Evolutionary conservation across 805 yeast species (phyloP), one percentile per base, ranked within the genome.

Genomic region (Myxozyma sirexii): DNA sequence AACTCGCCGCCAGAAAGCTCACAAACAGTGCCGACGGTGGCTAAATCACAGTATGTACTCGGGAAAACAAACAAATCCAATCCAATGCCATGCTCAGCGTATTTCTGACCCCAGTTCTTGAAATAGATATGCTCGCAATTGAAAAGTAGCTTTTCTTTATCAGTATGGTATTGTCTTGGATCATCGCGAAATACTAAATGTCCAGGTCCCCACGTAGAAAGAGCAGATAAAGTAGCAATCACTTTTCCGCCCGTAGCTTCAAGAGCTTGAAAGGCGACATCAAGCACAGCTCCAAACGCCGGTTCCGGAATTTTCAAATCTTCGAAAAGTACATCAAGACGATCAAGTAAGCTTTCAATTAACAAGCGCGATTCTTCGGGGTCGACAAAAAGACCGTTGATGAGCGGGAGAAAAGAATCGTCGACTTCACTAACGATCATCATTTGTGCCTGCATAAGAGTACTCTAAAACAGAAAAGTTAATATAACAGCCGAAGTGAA

Each of bases 151-250:
- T 82, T 82, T 49, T 80, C 82, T 6, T 75, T 76, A 31, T 74
- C 75, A 29, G 77, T 76, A 26, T 63, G 61, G 44, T 64, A 65
- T 27, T 53, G 53, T 23, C 64, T 46, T n/a, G 73, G 68, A 15
- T 66, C 72, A 13, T 73, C 77, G 7, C 78, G 67, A 46, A 68
- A 60, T 10, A 63, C 65, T 3, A 76, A 77, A 8, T 80, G 77
- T 3, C 97, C 97, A 0, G 90, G 86, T 0, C 96, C 97, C 80
- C 84, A 80, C 0, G 89, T 80, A 5, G 99, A 97, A 41, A 90
- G 72, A 1, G 85, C 75, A 1, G 89, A 80, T 43, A 92, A 74
- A 3, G 88, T 72, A 0, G 88, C 80, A 23, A 87, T 81, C 35
- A 93, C 84, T 67, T 92, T 88, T 60, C 98, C 99, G 7, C 94